These are phyloP conservation scores for Hanseniaspora nectarophila DNA, from an alignment of 805 yeast genomes.

Conservation along the genomic window DNA sequence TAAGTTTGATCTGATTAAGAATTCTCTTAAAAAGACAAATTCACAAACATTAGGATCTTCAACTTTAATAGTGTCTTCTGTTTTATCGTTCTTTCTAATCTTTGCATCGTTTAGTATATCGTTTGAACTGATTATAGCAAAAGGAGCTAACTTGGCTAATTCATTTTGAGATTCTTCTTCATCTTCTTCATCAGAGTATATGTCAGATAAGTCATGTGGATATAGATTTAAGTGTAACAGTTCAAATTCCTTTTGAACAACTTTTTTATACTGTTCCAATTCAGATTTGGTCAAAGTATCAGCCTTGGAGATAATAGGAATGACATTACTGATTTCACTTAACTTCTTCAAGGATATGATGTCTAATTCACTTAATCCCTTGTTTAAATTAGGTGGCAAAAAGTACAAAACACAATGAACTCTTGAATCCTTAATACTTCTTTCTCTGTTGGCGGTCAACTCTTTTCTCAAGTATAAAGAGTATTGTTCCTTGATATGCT, in stretches of 20 bases:
- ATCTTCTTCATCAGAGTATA: conserved; percentile 39
- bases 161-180: conserved; percentile 66
- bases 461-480: conserved; percentile 83
- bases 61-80: conserved; percentile 70
- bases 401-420: conserved; percentile 90
- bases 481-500: conserved; percentile 91
- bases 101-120: conserved; percentile 39
- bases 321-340: conserved; percentile 81
- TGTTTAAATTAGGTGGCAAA: conserved; percentile 70
- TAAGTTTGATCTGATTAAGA: conserved; percentile 86
- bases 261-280: conserved; percentile 63
- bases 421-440: conserved; percentile 69
- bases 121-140: conserved; percentile 80
- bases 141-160: conserved; percentile 70
- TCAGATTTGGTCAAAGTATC: conserved; percentile 82
- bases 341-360: conserved; percentile 69
- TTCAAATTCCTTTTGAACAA: conserved; percentile 63
- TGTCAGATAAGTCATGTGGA: conserved; percentile 51
- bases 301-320: conserved; percentile 89
- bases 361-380: conserved; percentile 76
- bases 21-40: conserved; percentile 85
- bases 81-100: conserved; percentile 76
- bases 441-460: conserved; percentile 86
- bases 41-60: conserved; percentile 94
- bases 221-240: conserved; percentile 64